phyloP scores from a whole-genome alignment of 2,329 filamentous ascomycete genomes.

The Didymosphaeria variabile region DNA sequence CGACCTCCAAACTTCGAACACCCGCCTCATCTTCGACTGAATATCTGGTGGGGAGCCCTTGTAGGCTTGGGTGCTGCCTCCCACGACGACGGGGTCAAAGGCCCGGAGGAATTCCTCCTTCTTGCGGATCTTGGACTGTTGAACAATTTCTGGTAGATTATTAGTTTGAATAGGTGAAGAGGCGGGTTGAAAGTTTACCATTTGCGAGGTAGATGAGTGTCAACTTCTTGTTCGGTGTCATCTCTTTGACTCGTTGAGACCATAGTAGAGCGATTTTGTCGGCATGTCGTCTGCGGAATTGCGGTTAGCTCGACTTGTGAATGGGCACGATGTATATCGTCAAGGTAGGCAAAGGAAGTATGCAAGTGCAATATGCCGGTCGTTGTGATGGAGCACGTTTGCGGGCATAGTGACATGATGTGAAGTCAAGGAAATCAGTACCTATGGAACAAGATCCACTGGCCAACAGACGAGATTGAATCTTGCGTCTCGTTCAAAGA shows the following conservation, averaged over 20 bases:
- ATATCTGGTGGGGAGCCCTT: constrained; percentile 84
- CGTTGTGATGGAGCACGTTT: constrained; percentile 11
- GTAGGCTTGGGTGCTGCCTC: constrained; percentile 90
- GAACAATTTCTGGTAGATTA: constrained; percentile 77
- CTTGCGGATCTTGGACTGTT: constrained; percentile 91
- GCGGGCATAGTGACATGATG: constrained; percentile 3
- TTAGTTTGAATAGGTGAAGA: constrained; percentile 26
- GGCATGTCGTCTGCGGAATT: constrained; percentile 78
- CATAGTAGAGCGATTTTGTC: constrained; percentile 91
- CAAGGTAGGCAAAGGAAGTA: neutral
- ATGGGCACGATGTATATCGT: neutral
- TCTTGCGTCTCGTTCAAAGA: constrained; percentile 97
- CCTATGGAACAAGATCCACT: constrained; percentile 99
- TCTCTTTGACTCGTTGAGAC: constrained; percentile 89
- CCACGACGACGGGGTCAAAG: constrained; percentile 89
- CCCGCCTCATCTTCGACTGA: constrained; percentile 85
- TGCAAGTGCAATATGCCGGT: neutral
- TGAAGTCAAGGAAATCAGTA: constrained; percentile 53
- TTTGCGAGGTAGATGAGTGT: constrained; percentile 96
- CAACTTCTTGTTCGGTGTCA: constrained; percentile 82
- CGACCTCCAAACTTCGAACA: constrained; percentile 94
- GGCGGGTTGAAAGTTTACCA: constrained; percentile 63
- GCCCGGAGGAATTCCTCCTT: constrained; percentile 93
- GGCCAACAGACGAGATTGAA: constrained; percentile 92
- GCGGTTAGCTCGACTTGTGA: constrained; percentile 27